Evolutionary conservation across 2,329 filamentous ascomycete genomes (phyloP).

Genomic region (Aspergillus bombycis): DNA sequence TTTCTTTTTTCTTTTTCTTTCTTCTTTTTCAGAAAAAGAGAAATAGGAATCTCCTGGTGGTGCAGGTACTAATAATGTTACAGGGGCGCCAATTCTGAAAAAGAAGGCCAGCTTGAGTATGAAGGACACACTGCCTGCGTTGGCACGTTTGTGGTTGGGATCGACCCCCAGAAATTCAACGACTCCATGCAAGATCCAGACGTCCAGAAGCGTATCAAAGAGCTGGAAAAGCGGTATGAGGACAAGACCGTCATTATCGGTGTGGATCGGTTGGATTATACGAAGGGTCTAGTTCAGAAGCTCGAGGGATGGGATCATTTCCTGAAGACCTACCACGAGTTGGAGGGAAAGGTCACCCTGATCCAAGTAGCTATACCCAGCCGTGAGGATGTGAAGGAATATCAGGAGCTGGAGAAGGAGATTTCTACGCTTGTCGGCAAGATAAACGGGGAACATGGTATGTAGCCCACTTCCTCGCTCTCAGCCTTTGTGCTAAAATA

Average conservation of each 20-base stretch:
- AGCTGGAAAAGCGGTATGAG: slow-evolving; percentile 79
- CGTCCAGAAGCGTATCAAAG: slow-evolving; percentile 78
- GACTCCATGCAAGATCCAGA: slow-evolving; percentile 76
- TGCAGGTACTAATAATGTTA: not conserved
- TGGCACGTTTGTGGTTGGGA: slow-evolving; percentile 91
- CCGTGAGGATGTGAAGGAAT: slow-evolving; percentile 83
- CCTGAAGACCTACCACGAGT: slow-evolving; percentile 87
- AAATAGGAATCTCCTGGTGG: not conserved
- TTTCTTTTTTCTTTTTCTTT: no score
- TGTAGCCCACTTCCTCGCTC: slow-evolving; percentile 11
- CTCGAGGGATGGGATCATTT: slow-evolving; percentile 91
- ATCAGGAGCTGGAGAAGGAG: slow-evolving; percentile 87
- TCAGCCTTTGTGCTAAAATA: slow-evolving; percentile 2
- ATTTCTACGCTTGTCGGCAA: slow-evolving; percentile 90
- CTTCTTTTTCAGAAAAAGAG: no score
- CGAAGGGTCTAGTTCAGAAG: slow-evolving; percentile 95
- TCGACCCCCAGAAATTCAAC: slow-evolving; percentile 91
- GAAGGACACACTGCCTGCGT: slow-evolving; percentile 80
- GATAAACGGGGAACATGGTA: slow-evolving; percentile 88
- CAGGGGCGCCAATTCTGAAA: slow-evolving; percentile 57
- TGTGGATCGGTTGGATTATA: slow-evolving; percentile 92
- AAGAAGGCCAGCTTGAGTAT: slow-evolving; percentile 84
- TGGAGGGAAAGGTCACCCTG: slow-evolving; percentile 89
- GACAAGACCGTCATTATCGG: slow-evolving; percentile 90
- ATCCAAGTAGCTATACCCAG: slow-evolving; percentile 93